Evolutionary conservation across 768 basidiomycete species (phyloP), one percentile per base, ranked within the genome.

Genomic region (Boletus pseudo-olivaceus): DNA sequence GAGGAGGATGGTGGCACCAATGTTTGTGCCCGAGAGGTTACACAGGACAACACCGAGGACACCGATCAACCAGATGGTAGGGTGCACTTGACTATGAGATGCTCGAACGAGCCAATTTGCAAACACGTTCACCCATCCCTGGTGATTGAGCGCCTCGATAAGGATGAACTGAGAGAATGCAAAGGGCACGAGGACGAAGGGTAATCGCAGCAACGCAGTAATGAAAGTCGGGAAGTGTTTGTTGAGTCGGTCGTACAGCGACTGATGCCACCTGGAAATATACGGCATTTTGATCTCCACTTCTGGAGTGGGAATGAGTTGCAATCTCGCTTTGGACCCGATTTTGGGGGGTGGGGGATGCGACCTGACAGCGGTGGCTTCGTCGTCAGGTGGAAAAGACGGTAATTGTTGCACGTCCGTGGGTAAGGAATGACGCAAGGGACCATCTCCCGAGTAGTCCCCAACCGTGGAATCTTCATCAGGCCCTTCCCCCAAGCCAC

Each of bases 121-220:
- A 65, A 95, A 96, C 23, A 94, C 77, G 12, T 82, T 77, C 9
- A 96, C 91, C 93, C 95, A 98, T 27, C 93, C 93, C 54, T 86
- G 84, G 56, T 83, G 78, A 14, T 84, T 78, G 7, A 98, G 79
- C 0, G 80, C 89, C 65, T 95, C 88, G 54, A 96, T 91, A 53
- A 98, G 82, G 60, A 98, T 91, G 73, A 98, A 98, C 71, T 95
- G 93, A 1, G 88, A 86, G 66, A 98, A 93, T 0, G 93, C 90
- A 65, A 98, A 98, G 0, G 92, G 92, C n/a, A 97, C 75, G 7
- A 97, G 82, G 12, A 83, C 79, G 55, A 93, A 83, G 0, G 93
- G 95, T 0, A 95, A 76, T n/a, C 86, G 81, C 0, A 82, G 78
- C 20, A 85, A 72, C 20, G 84, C 81, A 10, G 80, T 81, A 66